These are phyloP conservation scores for Ophiostoma sp. DNA, from an alignment of 2,329 filamentous ascomycete species.

Conservation along the genomic window DNA sequence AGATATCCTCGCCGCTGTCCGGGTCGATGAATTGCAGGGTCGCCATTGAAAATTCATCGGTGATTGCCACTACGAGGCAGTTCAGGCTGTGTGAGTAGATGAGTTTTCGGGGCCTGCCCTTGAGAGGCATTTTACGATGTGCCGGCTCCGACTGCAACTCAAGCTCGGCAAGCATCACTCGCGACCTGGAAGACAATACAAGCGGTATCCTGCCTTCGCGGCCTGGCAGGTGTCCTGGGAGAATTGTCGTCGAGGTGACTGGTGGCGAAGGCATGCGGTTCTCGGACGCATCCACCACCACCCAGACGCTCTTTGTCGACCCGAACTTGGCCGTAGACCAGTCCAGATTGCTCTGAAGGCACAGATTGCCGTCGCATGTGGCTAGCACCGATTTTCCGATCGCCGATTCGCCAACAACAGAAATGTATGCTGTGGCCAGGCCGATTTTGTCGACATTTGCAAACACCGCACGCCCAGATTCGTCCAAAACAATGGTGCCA, in stretches of 20 bases:
- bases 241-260: slow-evolving; percentile 45
- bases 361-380: slow-evolving; percentile 46
- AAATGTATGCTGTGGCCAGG: slow-evolving; percentile 28
- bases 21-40: slow-evolving; percentile 54
- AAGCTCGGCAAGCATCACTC: slow-evolving; percentile 51
- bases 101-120: slow-evolving; percentile 47
- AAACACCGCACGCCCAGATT: slow-evolving; percentile 27
- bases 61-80: slow-evolving; percentile 50
- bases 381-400: slow-evolving; percentile 37
- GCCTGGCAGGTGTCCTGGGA: slow-evolving; percentile 40
- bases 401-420: slow-evolving; percentile 24
- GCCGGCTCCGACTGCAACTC: slow-evolving; percentile 43
- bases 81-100: slow-evolving; percentile 51
- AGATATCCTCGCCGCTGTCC: slow-evolving; percentile 49
- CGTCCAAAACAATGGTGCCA: slow-evolving; percentile 36
- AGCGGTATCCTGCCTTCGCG: slow-evolving; percentile 40
- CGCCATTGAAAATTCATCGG: slow-evolving; percentile 38
- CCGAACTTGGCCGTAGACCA: slow-evolving; percentile 33
- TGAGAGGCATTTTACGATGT: slow-evolving; percentile 45
- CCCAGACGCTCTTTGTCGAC: slow-evolving; percentile 42
- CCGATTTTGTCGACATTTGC: slow-evolving; percentile 32
- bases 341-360: slow-evolving; percentile 39
- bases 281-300: slow-evolving; percentile 48
- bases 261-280: slow-evolving; percentile 42
- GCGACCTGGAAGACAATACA: slow-evolving; percentile 46